phyloP scores from a whole-genome alignment of 176 grass and related monocot species.

The Oryza officinalis region DNA sequence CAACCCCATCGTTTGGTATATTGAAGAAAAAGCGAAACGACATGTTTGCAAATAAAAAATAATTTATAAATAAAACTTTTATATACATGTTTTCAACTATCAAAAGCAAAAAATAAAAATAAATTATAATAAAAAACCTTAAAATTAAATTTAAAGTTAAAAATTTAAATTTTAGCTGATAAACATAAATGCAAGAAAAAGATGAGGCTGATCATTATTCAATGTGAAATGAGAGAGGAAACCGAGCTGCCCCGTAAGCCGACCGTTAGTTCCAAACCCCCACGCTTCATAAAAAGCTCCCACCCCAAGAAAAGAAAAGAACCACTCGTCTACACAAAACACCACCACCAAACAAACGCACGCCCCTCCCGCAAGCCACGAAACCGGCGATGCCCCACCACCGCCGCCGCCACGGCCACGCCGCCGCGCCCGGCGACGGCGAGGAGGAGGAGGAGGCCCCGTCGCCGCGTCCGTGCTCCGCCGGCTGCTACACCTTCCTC shows the following conservation, averaged over 20 bases:
- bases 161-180: too few relatives aligned
- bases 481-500: conserved; percentile 72
- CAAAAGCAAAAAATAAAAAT: too few relatives aligned
- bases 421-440: not conserved
- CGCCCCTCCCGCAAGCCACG: not conserved
- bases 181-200: too few relatives aligned
- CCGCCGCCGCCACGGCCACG: not conserved
- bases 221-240: too few relatives aligned
- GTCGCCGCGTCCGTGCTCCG: conserved; percentile 29
- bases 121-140: too few relatives aligned
- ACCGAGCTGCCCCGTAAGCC: not conserved
- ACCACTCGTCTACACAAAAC: not conserved
- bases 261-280: conserved; percentile 27
- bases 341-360: not conserved
- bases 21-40: too few relatives aligned
- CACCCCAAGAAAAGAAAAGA: not conserved
- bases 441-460: conserved; percentile 13
- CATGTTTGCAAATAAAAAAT: too few relatives aligned
- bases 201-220: too few relatives aligned
- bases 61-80: too few relatives aligned
- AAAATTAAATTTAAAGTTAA: too few relatives aligned
- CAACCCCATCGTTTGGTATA: too few relatives aligned
- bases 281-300: not conserved
- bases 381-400: conserved; percentile 28
- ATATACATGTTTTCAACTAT: too few relatives aligned